Percentiles rank a stretch among this genome's conserved stretches.
These are phyloP conservation scores for Verticillium tricorpus DNA, from an alignment of 2,329 filamentous ascomycete genomes.

Conservation along the genomic window DNA sequence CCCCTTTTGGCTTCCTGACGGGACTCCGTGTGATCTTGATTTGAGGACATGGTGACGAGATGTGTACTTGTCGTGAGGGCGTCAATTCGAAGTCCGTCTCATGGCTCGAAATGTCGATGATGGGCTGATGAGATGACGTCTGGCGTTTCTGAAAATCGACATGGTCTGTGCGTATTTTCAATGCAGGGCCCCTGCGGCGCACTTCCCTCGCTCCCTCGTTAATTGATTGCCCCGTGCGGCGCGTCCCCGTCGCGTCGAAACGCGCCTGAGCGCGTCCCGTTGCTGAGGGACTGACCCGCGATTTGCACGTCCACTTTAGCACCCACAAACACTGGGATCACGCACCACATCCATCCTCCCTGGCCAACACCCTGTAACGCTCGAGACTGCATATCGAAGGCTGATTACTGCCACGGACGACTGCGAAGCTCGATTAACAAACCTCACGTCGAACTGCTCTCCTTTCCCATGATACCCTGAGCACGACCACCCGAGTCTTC, in stretches of 20 bases:
- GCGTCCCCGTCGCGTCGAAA: conserved; percentile 12
- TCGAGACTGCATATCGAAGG: not conserved
- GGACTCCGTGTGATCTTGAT: not conserved
- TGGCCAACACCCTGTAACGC: not conserved
- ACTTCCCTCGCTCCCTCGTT: conserved; percentile 2
- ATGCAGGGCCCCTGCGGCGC: not conserved
- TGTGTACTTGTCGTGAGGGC: not conserved
- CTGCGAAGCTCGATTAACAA: not conserved
- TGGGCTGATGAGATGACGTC: conserved; percentile 13
- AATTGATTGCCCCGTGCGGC: conserved; percentile 10
- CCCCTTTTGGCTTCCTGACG: not conserved
- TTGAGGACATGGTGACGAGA: not conserved
- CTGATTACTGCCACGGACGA: not conserved
- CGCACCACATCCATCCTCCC: not conserved
- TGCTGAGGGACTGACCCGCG: conserved; percentile 1
- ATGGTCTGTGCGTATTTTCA: conserved; percentile 9
- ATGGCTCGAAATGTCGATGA: not conserved
- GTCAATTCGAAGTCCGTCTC: not conserved
- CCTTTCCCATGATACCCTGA: conserved; percentile 9
- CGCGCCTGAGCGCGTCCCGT: conserved; percentile 11
- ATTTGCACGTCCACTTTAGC: conserved; percentile 4
- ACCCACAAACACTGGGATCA: not conserved
- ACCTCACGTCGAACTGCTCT: not conserved
- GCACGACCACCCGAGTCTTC: not conserved
- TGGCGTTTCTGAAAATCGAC: conserved; percentile 7